A percentile compares a stretch with the other conserved stretches of the same genome.
phyloP scores from a whole-genome alignment of 1,284 basidiomycete genomes.

The Rugosomyces carneus region DNA sequence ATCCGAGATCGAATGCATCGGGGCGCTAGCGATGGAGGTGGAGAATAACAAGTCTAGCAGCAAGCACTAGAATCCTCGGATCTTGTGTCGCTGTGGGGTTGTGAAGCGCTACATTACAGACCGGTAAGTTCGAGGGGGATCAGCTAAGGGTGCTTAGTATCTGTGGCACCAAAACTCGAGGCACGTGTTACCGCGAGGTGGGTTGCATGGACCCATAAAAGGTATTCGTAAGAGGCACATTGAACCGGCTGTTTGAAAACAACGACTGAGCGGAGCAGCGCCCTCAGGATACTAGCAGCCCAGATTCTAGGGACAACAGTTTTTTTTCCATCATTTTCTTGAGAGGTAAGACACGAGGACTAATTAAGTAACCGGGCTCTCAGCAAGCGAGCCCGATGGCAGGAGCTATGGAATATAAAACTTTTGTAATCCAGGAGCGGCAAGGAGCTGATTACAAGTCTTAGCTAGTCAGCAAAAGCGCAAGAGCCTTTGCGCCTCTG shows the following conservation, averaged over 20 bases:
- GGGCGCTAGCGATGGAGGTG: neutral
- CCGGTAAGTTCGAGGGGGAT: neutral
- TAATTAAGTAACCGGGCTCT: neutral
- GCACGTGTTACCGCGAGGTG: neutral
- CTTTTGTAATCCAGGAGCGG: too few relatives aligned
- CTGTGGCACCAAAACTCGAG: neutral
- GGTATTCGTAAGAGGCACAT: neutral
- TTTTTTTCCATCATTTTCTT: neutral
- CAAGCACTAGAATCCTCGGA: neutral
- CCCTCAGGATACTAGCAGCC: neutral
- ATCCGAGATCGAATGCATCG: neutral
- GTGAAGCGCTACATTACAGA: neutral
- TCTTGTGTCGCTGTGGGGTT: neutral
- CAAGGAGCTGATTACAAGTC: neutral
- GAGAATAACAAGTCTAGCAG: neutral
- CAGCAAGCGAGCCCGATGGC: neutral
- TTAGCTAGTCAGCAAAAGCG: neutral
- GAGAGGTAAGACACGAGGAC: neutral
- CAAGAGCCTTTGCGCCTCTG: neutral
- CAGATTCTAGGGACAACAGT: neutral
- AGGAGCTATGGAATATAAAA: neutral
- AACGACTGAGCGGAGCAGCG: neutral
- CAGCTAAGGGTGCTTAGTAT: neutral
- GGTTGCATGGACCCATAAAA: neutral
- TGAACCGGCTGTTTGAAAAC: neutral